Evolutionary conservation across 2,329 filamentous ascomycete genomes (phyloP).

Genomic region (Colletotrichum noveboracense): DNA sequence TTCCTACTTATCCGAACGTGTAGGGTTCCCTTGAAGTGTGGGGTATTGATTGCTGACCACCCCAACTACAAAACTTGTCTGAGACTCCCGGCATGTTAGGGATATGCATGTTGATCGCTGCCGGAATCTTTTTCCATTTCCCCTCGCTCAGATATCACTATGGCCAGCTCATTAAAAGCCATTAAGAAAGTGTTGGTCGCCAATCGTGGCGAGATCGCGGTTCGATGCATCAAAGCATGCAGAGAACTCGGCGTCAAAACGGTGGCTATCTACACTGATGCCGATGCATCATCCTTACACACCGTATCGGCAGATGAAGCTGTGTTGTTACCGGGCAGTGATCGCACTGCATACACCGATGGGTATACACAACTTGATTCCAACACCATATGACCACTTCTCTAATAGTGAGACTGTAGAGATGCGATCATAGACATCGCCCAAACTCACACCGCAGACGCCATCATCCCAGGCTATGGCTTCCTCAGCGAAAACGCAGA

Average conservation of each 20-base stretch:
- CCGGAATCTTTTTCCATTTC: background rate
- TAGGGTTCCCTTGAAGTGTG: background rate
- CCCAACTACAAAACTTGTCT: background rate
- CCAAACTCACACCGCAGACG: constrained; percentile 42
- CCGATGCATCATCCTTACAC: background rate
- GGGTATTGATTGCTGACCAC: background rate
- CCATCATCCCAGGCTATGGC: constrained; percentile 69
- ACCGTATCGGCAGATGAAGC: background rate
- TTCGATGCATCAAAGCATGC: constrained; percentile 50
- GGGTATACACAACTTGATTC: background rate
- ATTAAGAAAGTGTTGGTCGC: constrained; percentile 51
- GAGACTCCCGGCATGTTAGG: background rate
- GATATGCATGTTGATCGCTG: background rate
- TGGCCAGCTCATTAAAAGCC: background rate
- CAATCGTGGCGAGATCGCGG: constrained; percentile 65
- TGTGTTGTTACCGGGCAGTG: background rate
- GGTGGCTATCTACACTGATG: constrained; percentile 54
- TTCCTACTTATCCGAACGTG: background rate
- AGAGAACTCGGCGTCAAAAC: constrained; percentile 54
- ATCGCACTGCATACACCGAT: background rate
- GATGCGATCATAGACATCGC: background rate
- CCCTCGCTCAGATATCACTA: background rate
- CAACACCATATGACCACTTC: background rate
- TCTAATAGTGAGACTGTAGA: background rate
- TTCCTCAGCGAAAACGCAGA: constrained; percentile 67